These are phyloP conservation scores for Halenospora varia DNA, from an alignment of 495 filamentous ascomycete species.

Conservation along the genomic window DNA sequence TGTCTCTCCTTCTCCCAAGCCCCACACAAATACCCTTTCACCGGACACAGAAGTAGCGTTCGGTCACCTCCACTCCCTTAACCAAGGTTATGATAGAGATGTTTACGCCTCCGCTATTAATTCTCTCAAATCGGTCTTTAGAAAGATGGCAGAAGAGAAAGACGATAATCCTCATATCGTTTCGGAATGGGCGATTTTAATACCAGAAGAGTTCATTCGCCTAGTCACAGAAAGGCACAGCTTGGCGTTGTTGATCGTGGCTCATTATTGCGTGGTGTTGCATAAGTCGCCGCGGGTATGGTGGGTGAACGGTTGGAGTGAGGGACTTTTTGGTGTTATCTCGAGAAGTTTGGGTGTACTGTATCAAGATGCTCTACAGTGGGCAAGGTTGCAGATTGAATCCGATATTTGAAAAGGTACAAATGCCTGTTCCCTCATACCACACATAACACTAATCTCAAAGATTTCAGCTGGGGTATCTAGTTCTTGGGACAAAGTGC, in stretches of 20 bases:
- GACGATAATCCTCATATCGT: constrained; percentile 15
- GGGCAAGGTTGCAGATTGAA: constrained; percentile 17
- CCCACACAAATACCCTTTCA: background rate
- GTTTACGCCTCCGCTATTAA: background rate
- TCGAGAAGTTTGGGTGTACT: constrained; percentile 16
- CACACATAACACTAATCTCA: no score
- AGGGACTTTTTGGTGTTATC: constrained; percentile 25
- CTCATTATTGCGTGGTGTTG: constrained; percentile 30
- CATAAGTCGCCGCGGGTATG: constrained; percentile 30
- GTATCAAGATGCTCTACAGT: constrained; percentile 25
- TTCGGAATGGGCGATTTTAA: constrained; percentile 25
- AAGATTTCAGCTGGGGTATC: no score
- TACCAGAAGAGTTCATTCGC: constrained; percentile 26
- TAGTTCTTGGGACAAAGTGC: no score
- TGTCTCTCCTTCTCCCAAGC: background rate
- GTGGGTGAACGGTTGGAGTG: constrained; percentile 31
- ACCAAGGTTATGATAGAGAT: background rate
- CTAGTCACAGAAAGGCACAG: constrained; percentile 20
- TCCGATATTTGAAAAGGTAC: background rate
- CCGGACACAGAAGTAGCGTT: constrained; percentile 5
- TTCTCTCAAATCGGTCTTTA: constrained; percentile 4
- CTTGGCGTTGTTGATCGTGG: constrained; percentile 28
- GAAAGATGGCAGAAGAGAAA: background rate
- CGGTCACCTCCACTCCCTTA: background rate
- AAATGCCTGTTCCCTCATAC: no score